Base-by-base conservation (phyloP, 371 early-diverging fungal genomes). In the Haplosporangium sp. region DNA sequence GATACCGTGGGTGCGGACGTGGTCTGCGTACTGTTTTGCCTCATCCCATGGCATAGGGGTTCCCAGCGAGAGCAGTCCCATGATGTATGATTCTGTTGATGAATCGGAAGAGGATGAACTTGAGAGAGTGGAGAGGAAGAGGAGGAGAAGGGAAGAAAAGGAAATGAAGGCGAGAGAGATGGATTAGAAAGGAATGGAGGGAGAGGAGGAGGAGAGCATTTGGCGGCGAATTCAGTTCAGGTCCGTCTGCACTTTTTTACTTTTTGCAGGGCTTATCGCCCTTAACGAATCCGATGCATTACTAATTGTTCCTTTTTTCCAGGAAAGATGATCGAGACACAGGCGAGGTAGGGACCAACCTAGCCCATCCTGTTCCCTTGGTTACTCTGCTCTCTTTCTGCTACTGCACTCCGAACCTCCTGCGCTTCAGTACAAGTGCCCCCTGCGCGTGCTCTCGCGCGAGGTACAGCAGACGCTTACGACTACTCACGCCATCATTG, bases 31-130 rank as follows among this genome's bases (percentile, higher is more conserved):
- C 55, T 89, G 64, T 72, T 92, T 91, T 16, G 97, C 97, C 67
- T 96, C 94, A 21, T 87, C 86, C 99, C 99, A 99, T 47, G 85
- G 90, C 73, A 99, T 89, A 23, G 99, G 99, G 29, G 99, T 99
- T 65, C 99, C 99, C 21, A 95, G 84, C 14, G 96, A 94, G 56
- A 99, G 84, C 6, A 99, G 89, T 59, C 98, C 99, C 99, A 99
- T 99, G 16, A 42, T 59, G 54, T 62, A 29, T 21, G 9, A 13
- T n/a, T 42, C 45, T 61, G 38, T n/a, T 3, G 37, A 50, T n/a
- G 67, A 18, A 41, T 40, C 52, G 14, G 42, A 38, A 13, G 12
- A 45, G 4, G 59, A 5, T 51, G 48, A 58, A 13, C 13, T 38
- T 42, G 40, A 36, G n/a, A 41, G 56, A 42, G 41, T n/a, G 56